Evolutionary conservation across 371 early-diverging fungal species (phyloP).

Genomic region (Mortierella sp.): DNA sequence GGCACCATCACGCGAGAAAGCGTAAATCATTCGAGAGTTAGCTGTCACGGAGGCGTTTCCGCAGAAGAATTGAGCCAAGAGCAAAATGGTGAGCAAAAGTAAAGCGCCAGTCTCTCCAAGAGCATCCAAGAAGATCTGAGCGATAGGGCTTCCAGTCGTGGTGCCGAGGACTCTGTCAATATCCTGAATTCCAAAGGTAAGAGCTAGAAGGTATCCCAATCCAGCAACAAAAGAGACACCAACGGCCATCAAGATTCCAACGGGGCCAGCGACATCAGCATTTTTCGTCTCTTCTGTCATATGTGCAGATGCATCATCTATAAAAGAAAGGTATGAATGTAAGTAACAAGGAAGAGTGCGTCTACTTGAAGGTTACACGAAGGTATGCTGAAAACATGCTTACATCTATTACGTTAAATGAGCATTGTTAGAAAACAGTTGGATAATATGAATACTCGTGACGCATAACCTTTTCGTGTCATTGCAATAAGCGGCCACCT

Average conservation of each 20-base stretch:
- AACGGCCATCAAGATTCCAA: slow-evolving; percentile 70
- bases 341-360: not conserved
- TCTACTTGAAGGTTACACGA: not conserved
- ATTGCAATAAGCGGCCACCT: slow-evolving; percentile 10
- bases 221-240: slow-evolving; percentile 61
- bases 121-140: slow-evolving; percentile 69
- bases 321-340: not conserved
- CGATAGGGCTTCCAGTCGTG: slow-evolving; percentile 60
- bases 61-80: slow-evolving; percentile 70
- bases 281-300: slow-evolving; percentile 82
- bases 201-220: slow-evolving; percentile 57
- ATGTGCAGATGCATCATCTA: slow-evolving; percentile 80
- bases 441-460: not conserved
- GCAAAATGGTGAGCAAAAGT: slow-evolving; percentile 65
- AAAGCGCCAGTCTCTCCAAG: slow-evolving; percentile 64
- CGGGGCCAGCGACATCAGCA: slow-evolving; percentile 70
- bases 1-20: slow-evolving; percentile 80
- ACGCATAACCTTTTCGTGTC: not conserved
- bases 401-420: slow-evolving; percentile 9
- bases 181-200: slow-evolving; percentile 61
- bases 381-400: not conserved
- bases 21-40: slow-evolving; percentile 80
- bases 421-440: not conserved
- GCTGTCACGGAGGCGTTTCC: slow-evolving; percentile 69
- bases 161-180: slow-evolving; percentile 60